Percentiles rank a stretch among this genome's conserved stretches.
Conservation (phyloP, 1,284 basidiomycete genomes). For the Lentinula novae-zelandiae region DNA sequence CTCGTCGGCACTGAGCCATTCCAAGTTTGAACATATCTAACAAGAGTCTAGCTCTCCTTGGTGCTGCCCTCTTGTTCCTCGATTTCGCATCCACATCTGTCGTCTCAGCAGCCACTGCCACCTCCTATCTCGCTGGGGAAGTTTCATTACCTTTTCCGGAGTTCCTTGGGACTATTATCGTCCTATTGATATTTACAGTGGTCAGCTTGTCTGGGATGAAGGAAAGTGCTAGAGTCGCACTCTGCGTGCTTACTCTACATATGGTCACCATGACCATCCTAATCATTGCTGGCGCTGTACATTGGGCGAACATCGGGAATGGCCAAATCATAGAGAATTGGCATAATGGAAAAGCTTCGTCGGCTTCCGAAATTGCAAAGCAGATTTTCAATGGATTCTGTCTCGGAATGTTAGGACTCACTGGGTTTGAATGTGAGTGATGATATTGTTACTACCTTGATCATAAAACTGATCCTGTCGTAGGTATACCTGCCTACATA, state of each 20-base stretch:
- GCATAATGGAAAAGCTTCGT: slow-evolving; percentile 32
- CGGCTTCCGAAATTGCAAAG: slow-evolving; percentile 29
- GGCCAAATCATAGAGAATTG: slow-evolving; percentile 53
- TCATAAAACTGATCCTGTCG: background rate
- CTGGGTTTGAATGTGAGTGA: slow-evolving; percentile 60
- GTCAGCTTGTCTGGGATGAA: slow-evolving; percentile 57
- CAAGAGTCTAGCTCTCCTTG: slow-evolving; percentile 55
- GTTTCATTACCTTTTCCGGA: slow-evolving; percentile 49
- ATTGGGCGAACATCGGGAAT: slow-evolving; percentile 51
- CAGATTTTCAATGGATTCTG: slow-evolving; percentile 64
- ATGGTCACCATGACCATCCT: slow-evolving; percentile 56
- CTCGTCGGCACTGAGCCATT: background rate
- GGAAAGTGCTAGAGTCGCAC: slow-evolving; percentile 58
- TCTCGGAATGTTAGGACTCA: slow-evolving; percentile 65
- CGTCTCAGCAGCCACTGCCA: slow-evolving; percentile 68
- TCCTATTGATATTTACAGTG: slow-evolving; percentile 49
- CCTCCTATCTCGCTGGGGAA: slow-evolving; percentile 63
- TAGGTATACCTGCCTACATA: slow-evolving; percentile 63
- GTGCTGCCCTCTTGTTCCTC: slow-evolving; percentile 57
- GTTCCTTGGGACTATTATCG: slow-evolving; percentile 43
- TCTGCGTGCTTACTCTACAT: slow-evolving; percentile 54
- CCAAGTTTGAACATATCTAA: slow-evolving; percentile 57
- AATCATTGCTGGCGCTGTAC: slow-evolving; percentile 41
- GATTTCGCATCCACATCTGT: slow-evolving; percentile 65
- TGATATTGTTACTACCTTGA: slow-evolving; percentile 4